A percentile compares a stretch with the other conserved stretches of the same genome.
phyloP scores from a whole-genome alignment of 345 rosid genomes.

The Rubroshorea leprosula region DNA sequence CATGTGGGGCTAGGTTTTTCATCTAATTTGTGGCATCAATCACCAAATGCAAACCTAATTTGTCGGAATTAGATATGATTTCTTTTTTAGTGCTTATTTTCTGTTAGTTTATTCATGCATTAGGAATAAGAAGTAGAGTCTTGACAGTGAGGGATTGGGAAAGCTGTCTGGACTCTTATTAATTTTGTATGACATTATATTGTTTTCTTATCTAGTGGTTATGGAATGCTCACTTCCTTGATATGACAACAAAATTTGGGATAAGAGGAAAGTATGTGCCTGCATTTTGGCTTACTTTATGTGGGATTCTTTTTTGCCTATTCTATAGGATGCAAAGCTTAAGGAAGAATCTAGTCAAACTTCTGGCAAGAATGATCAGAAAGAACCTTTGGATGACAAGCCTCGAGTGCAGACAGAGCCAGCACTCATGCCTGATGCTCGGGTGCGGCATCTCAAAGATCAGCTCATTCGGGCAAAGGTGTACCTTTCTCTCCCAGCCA shows the following conservation, averaged over 20 bases:
- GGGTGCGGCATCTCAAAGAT: conserved; percentile 72
- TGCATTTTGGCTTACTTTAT: not conserved
- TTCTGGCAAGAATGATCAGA: conserved; percentile 25
- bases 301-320: not conserved
- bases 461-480: conserved; percentile 89
- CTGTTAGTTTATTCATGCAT: too few relatives aligned
- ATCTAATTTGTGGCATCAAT: too few relatives aligned
- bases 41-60: too few relatives aligned
- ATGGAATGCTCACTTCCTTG: not conserved
- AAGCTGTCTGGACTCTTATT: too few relatives aligned
- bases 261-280: conserved; percentile 1
- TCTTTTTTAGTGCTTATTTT: too few relatives aligned
- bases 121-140: too few relatives aligned
- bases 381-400: conserved; percentile 28
- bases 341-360: conserved; percentile 30
- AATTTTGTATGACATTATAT: too few relatives aligned
- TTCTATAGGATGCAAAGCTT: conserved; percentile 24
- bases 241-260: not conserved
- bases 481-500: conserved; percentile 76
- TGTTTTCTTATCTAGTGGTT: too few relatives aligned
- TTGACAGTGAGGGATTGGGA: too few relatives aligned
- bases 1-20: too few relatives aligned
- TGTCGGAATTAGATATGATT: too few relatives aligned
- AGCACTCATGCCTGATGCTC: conserved; percentile 47
- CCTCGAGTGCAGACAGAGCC: conserved; percentile 33